phyloP scores from a whole-genome alignment of 1,284 basidiomycete genomes.

The Pseudozyma sp. region DNA sequence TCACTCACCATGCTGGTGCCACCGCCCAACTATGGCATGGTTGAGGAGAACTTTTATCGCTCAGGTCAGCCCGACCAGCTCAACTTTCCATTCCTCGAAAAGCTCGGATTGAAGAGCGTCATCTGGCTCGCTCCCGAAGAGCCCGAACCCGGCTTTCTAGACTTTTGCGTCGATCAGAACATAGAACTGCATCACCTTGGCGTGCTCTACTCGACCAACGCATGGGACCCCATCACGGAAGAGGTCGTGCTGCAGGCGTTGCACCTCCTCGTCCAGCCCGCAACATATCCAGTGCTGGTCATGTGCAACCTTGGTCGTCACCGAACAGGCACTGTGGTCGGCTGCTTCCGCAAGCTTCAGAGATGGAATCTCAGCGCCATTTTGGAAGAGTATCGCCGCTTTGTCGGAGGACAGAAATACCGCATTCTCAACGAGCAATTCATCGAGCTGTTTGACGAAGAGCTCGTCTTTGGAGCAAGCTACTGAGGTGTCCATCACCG shows the following conservation, averaged over 20 bases:
- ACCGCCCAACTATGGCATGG: constrained; percentile 73
- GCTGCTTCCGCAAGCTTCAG: constrained; percentile 71
- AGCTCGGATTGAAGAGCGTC: constrained; percentile 71
- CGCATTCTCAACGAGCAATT: constrained; percentile 74
- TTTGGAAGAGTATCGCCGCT: constrained; percentile 72
- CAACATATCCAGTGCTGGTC: constrained; percentile 72
- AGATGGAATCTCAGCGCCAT: constrained; percentile 72
- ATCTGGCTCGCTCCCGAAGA: constrained; percentile 74
- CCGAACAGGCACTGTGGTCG: constrained; percentile 72
- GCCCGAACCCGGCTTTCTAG: constrained; percentile 70
- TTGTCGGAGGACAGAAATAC: constrained; percentile 72
- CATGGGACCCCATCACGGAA: constrained; percentile 71
- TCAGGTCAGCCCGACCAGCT: constrained; percentile 73
- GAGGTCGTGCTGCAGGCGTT: constrained; percentile 73
- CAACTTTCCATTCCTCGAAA: constrained; percentile 73
- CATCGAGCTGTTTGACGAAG: constrained; percentile 73
- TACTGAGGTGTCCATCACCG: constrained; percentile 11
- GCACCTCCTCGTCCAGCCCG: constrained; percentile 71
- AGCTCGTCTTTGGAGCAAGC: constrained; percentile 73
- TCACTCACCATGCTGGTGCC: constrained; percentile 69
- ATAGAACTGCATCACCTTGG: constrained; percentile 70
- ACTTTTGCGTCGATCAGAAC: constrained; percentile 65
- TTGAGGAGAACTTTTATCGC: constrained; percentile 73
- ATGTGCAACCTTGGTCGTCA: constrained; percentile 74
- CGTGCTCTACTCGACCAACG: constrained; percentile 70